A percentile compares a stretch with the other conserved stretches of the same genome.
Evolutionary conservation across 2,329 filamentous ascomycete genomes (phyloP).

Genomic region (Venturia aucupariae): DNA sequence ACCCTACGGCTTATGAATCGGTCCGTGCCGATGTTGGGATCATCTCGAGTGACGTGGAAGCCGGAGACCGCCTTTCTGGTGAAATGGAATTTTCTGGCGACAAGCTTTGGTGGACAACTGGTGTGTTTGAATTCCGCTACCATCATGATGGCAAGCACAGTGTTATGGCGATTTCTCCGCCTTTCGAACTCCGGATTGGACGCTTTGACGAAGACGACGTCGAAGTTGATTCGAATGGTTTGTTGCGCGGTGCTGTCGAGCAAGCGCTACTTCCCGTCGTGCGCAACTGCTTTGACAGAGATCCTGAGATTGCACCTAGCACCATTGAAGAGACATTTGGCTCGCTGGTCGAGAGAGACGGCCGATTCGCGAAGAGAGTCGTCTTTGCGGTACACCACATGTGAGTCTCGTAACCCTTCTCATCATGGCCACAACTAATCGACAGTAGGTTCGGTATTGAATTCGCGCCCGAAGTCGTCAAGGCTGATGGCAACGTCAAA

Average conservation of each 20-base stretch:
- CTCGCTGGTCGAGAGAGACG: slow-evolving; percentile 71
- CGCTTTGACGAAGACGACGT: slow-evolving; percentile 70
- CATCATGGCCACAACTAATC: background rate
- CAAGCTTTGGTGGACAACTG: slow-evolving; percentile 95
- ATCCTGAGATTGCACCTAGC: slow-evolving; percentile 81
- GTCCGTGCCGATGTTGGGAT: slow-evolving; percentile 68
- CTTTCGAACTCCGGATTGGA: slow-evolving; percentile 80
- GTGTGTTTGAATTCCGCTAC: slow-evolving; percentile 93
- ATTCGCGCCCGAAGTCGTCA: slow-evolving; percentile 84
- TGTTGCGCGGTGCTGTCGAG: slow-evolving; percentile 64
- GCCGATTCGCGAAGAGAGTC: slow-evolving; percentile 80
- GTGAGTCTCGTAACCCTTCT: slow-evolving; percentile 38
- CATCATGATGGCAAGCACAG: slow-evolving; percentile 89
- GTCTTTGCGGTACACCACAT: slow-evolving; percentile 93
- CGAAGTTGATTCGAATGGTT: slow-evolving; percentile 48
- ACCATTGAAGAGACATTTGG: slow-evolving; percentile 76
- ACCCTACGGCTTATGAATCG: slow-evolving; percentile 65
- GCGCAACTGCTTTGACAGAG: slow-evolving; percentile 84
- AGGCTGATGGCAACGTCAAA: slow-evolving; percentile 79
- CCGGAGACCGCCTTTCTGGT: slow-evolving; percentile 47
- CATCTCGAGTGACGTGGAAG: slow-evolving; percentile 54
- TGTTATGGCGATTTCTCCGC: slow-evolving; percentile 86
- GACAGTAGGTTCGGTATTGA: slow-evolving; percentile 72
- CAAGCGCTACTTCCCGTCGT: slow-evolving; percentile 70
- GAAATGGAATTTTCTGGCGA: slow-evolving; percentile 85